Percentiles rank a stretch among this genome's conserved stretches.
Evolutionary conservation across 2,329 filamentous ascomycete genomes (phyloP).

Genomic region (Ophiocordyceps robertsii): DNA sequence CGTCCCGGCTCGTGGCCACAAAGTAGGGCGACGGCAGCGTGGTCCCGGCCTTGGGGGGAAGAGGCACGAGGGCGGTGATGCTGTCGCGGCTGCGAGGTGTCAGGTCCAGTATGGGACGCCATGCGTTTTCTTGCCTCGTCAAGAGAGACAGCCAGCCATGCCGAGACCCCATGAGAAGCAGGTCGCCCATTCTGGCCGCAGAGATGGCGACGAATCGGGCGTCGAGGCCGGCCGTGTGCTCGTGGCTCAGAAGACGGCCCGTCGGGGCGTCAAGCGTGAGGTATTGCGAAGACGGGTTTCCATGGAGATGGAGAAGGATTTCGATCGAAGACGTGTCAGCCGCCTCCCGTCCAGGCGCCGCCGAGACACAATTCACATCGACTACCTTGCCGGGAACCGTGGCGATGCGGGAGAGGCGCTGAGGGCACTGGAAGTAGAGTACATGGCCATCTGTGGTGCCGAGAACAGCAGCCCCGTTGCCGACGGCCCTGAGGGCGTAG

Average conservation of each 20-base stretch:
- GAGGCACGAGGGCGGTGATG: slow-evolving; percentile 50
- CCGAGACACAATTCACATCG: slow-evolving; percentile 30
- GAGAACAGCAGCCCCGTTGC: slow-evolving; percentile 26
- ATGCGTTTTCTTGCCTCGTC: slow-evolving; percentile 10
- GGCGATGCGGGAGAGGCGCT: slow-evolving; percentile 19
- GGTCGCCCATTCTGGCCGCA: slow-evolving; percentile 23
- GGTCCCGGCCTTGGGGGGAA: slow-evolving; percentile 17
- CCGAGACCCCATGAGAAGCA: slow-evolving; percentile 41
- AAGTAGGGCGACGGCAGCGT: slow-evolving; percentile 29
- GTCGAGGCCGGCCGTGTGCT: slow-evolving; percentile 25
- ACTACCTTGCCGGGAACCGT: slow-evolving; percentile 34
- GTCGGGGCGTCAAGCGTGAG: slow-evolving; percentile 23
- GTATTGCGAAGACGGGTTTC: slow-evolving; percentile 27
- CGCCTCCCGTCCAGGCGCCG: not conserved
- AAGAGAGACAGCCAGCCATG: slow-evolving; percentile 32
- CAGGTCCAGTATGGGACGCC: slow-evolving; percentile 17
- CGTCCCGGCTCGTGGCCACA: slow-evolving; percentile 64
- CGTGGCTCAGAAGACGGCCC: slow-evolving; percentile 13
- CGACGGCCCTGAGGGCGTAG: slow-evolving; percentile 30
- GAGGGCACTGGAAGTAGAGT: slow-evolving; percentile 25
- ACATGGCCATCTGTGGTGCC: slow-evolving; percentile 35
- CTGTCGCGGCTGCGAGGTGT: slow-evolving; percentile 41
- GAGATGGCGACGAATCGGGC: slow-evolving; percentile 35
- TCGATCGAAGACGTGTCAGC: slow-evolving; percentile 9
- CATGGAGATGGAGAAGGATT: slow-evolving; percentile 32